These are phyloP conservation scores for Eucalyptus shirleyi DNA, from an alignment of 345 rosid species.

Conservation along the genomic window DNA sequence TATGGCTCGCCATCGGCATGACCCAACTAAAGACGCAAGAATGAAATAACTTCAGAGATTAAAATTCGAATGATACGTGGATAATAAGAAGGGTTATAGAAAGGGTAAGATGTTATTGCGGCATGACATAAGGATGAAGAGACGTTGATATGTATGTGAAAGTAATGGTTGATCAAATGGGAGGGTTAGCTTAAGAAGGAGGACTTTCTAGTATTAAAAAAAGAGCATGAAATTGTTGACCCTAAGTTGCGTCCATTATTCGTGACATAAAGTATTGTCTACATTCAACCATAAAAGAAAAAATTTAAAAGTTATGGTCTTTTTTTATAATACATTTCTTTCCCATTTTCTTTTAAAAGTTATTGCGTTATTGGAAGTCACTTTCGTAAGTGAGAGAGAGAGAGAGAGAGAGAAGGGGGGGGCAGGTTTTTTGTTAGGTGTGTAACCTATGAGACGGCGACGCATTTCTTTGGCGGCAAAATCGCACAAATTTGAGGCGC, in stretches of 20 bases:
- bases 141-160: background rate
- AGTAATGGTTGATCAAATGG: background rate
- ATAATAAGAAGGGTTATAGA: background rate
- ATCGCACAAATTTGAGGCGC: background rate
- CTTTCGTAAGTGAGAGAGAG: background rate
- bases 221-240: conserved; percentile 16
- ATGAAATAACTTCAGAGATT: background rate
- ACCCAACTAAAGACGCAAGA: background rate
- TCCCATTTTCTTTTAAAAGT: background rate
- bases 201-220: background rate
- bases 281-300: background rate
- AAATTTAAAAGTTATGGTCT: background rate
- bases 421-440: conserved; percentile 28
- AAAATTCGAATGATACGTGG: background rate
- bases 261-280: conserved; percentile 1
- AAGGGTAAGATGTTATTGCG: background rate
- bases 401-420: background rate
- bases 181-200: conserved; percentile 9
- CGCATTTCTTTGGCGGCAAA: background rate
- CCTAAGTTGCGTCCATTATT: conserved; percentile 2
- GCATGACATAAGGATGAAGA: background rate
- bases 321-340: background rate
- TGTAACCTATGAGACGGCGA: background rate
- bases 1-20: background rate
- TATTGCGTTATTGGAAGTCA: background rate